Evolutionary conservation across 176 grass and related monocot species (phyloP).

Genomic region (Ananas comosus): DNA sequence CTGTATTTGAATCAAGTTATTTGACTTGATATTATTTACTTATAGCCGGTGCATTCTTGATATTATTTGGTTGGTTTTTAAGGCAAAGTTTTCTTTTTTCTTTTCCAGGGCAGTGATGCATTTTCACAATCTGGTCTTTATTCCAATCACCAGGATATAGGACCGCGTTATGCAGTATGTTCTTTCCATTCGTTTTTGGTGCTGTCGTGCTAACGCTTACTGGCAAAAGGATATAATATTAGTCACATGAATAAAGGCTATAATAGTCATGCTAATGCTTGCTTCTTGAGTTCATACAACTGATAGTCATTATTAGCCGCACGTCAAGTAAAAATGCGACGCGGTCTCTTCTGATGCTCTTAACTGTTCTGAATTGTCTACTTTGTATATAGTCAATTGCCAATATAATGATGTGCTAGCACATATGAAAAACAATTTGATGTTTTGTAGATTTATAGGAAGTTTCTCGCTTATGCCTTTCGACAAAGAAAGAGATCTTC

Average conservation of each 20-base stretch:
- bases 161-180: constrained; percentile 84
- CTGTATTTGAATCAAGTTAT: too few species aligned
- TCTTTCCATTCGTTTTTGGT: neutral
- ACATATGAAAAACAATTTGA: neutral
- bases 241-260: too few species aligned
- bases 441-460: neutral
- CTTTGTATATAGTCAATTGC: too few species aligned
- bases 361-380: too few species aligned
- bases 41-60: neutral
- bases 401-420: too few species aligned
- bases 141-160: constrained; percentile 96
- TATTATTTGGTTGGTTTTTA: neutral
- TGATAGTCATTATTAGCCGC: too few species aligned
- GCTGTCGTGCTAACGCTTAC: neutral
- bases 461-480: constrained; percentile 1
- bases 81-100: constrained; percentile 6
- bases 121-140: constrained; percentile 95
- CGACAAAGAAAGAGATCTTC: neutral
- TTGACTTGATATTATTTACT: neutral
- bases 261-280: too few species aligned
- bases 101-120: constrained; percentile 73
- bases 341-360: too few species aligned
- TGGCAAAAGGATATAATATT: too few species aligned
- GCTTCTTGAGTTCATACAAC: too few species aligned
- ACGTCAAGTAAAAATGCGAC: too few species aligned